phyloP scores from a whole-genome alignment of 352 stramenopile genomes.

The Globisporangium nagaii region DNA sequence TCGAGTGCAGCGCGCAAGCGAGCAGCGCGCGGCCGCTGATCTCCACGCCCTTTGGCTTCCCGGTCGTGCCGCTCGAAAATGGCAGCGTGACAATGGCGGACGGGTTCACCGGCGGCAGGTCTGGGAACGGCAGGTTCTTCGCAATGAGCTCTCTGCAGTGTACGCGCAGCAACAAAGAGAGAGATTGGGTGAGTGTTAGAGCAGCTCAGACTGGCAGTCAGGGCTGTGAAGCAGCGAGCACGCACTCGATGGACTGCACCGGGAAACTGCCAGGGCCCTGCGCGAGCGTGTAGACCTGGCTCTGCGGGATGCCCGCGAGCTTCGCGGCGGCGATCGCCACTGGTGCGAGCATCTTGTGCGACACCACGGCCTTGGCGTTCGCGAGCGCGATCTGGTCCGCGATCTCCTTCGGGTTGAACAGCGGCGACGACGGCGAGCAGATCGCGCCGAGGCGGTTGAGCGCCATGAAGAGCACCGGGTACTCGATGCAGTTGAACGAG shows the following conservation, averaged over 20 bases:
- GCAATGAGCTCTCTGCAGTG: conserved; percentile 22
- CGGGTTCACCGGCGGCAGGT: conserved; percentile 3
- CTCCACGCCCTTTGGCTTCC: conserved; percentile 84
- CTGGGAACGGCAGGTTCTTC: conserved; percentile 2
- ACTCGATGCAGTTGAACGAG: conserved; percentile 56
- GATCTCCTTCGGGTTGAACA: conserved; percentile 33
- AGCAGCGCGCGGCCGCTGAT: conserved; percentile 79
- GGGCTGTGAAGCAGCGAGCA: neutral
- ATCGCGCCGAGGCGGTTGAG: conserved; percentile 33
- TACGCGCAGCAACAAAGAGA: no score
- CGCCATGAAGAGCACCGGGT: conserved; percentile 34
- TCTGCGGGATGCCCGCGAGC: conserved; percentile 2
- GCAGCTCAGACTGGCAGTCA: no score
- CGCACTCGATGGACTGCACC: conserved; percentile 26
- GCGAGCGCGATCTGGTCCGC: conserved; percentile 25
- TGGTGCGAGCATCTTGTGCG: conserved; percentile 22
- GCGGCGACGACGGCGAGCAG: conserved; percentile 30
- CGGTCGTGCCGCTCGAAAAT: conserved; percentile 93
- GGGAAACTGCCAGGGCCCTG: neutral
- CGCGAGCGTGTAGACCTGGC: conserved; percentile 28
- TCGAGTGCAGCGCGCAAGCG: conserved; percentile 57
- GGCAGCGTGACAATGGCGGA: conserved; percentile 42
- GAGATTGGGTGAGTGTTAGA: neutral
- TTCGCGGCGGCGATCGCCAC: conserved; percentile 21
- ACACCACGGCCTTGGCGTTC: conserved; percentile 28